These are phyloP conservation scores for Podospora fimiseda DNA, from an alignment of 495 filamentous ascomycete species.

Conservation along the genomic window DNA sequence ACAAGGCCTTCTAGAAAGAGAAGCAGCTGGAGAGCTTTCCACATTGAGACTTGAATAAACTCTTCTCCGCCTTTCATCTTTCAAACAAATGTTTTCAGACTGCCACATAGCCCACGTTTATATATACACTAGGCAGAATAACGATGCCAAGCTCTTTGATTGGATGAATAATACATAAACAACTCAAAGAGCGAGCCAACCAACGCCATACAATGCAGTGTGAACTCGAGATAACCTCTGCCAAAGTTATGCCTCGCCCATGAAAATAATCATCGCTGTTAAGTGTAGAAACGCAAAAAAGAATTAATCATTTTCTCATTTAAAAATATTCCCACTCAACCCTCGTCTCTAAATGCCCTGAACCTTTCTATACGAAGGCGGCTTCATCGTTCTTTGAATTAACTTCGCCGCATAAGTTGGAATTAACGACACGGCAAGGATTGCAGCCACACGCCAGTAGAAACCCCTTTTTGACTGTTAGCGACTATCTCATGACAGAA, in stretches of 20 bases:
- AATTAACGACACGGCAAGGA: conserved; percentile 68
- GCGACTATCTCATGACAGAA: conserved; percentile 8
- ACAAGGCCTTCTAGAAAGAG: too few species aligned
- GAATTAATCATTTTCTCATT: too few species aligned
- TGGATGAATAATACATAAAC: too few species aligned
- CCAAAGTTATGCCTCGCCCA: too few species aligned
- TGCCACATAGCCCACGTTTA: too few species aligned
- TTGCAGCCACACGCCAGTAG: conserved; percentile 78
- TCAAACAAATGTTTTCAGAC: too few species aligned
- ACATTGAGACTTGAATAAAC: not conserved
- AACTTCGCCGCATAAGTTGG: conserved; percentile 85
- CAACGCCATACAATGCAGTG: not conserved
- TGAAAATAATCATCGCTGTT: not conserved
- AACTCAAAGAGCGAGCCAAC: not conserved
- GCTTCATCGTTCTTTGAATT: conserved; percentile 74
- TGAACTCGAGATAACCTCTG: too few species aligned
- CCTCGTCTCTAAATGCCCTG: conserved; percentile 46
- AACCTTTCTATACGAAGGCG: conserved; percentile 94
- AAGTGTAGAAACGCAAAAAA: not conserved
- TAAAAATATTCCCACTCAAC: not conserved
- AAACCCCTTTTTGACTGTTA: conserved; percentile 53
- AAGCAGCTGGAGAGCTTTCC: too few species aligned
- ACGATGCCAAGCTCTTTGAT: too few species aligned
- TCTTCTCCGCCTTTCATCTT: too few species aligned
- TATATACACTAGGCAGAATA: too few species aligned